Evolutionary conservation across 2,329 filamentous ascomycete genomes (phyloP).

Genomic region (Hypomyces perniciosus): DNA sequence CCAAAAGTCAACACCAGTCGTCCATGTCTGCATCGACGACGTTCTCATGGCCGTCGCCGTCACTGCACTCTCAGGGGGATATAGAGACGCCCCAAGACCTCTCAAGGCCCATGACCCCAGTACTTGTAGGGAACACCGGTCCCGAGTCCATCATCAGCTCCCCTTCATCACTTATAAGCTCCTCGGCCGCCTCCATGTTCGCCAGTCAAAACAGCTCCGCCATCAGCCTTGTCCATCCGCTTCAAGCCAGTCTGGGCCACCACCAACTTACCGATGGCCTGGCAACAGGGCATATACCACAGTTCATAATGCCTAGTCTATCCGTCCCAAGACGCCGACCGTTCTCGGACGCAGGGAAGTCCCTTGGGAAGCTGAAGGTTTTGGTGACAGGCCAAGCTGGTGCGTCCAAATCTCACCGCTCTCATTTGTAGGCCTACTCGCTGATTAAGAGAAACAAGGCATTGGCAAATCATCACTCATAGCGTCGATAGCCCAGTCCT

Average conservation of each 20-base stretch:
- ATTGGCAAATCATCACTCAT: constrained; percentile 87
- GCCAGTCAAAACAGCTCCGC: constrained; percentile 23
- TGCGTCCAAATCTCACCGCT: constrained; percentile 30
- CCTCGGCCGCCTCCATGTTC: constrained; percentile 40
- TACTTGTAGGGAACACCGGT: constrained; percentile 21
- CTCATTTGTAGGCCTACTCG: background rate
- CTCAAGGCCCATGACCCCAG: constrained; percentile 24
- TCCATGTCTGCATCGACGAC: constrained; percentile 9
- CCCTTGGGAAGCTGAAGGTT: constrained; percentile 82
- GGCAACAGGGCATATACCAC: constrained; percentile 42
- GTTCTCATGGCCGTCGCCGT: constrained; percentile 11
- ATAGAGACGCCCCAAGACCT: constrained; percentile 14
- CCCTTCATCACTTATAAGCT: constrained; percentile 47
- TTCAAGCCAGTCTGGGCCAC: constrained; percentile 15
- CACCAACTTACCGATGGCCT: background rate
- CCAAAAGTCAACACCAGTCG: constrained; percentile 6
- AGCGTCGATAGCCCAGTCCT: constrained; percentile 77
- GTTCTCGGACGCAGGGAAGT: constrained; percentile 81
- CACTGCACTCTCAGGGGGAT: constrained; percentile 9
- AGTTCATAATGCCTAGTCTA: constrained; percentile 97
- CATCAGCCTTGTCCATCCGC: constrained; percentile 18
- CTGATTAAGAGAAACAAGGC: constrained; percentile 40
- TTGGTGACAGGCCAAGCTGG: constrained; percentile 75
- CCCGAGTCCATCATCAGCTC: constrained; percentile 37
- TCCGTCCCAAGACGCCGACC: constrained; percentile 82